Base-by-base conservation (phyloP, 306 rosid genomes). In the Quercus ilex region DNA sequence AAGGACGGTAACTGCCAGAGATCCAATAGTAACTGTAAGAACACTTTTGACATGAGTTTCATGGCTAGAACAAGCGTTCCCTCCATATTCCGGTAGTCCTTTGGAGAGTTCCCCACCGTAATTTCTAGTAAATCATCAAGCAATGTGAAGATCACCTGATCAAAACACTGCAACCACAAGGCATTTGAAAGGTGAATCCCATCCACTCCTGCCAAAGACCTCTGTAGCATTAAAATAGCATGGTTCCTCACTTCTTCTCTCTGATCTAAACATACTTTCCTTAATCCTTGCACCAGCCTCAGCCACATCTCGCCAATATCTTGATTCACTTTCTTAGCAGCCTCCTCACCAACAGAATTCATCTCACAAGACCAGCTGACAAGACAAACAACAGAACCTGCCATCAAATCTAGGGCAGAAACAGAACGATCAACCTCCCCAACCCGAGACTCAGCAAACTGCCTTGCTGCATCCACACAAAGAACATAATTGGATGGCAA, bases 221-320 rank as follows among this genome's bases (percentile, higher is more conserved):
- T 93, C 80, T 93, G 99, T 84, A 96, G 77, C 53, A 89, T 88
- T 68, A 83, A 80, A 67, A 96, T 78, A 59, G 99, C 96, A 86
- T 93, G 96, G 82, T 91, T 93, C 84, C 99, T 89, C 20, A 95
- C 98, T 73, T 93, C 99, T 83, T 95, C 98, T 80, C 99, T 91
- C 78, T 93, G 99, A 88, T 96, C 99, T 87, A 96, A 88, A 86
- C 99, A 91, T 58, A 93, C 92, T 80, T 96, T 96, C 83, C 98
- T 91, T 68, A 93, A 76, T 49, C 89, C 99, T 82, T 96, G 99
- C 74, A 90, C 93, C 52, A 91, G 88, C 88, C 94, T 89, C 82
- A 96, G 71, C 99, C 98, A 96, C 99, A 96, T 93, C 76, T 96
- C 98, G 70, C 96, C 97, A 31, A 96, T 88, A 79, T 96, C 97